Evolutionary conservation across 2,329 filamentous ascomycete species (phyloP), one percentile per base, ranked within the genome.

Genomic region (Orbilia oligospora): DNA sequence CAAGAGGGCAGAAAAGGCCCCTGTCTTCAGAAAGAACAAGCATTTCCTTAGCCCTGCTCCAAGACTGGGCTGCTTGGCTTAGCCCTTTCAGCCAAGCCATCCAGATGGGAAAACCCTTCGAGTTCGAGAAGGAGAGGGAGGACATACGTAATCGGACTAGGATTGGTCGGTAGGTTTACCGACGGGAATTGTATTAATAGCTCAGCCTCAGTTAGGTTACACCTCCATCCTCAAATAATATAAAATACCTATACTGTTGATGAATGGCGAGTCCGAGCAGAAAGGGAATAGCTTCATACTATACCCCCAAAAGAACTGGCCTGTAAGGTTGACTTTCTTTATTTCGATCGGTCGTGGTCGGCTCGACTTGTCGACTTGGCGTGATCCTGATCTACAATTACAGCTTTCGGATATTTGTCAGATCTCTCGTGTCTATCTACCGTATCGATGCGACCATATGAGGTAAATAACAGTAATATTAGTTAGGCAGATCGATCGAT

Each of bases 1-100:
- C 20, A 27, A 20, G 5, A 20, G 12, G 24, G 20, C 2, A 5
- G 14, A 48, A 20, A n/a, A 48, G 20, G 22, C 48, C 48, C 48
- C 48, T 51, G 48, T 51, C 48, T n/a, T n/a, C 48, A 14, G 20
- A 27, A 16, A 14, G 48, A 51, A 51, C 48, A 51, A 51, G 48
- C 48, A 51, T 51, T 51, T 51, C 27, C 48, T 51, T 51, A 51
- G 48, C 46, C 20, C 46, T 6, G 10, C 10, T 14, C 20, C 46
- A 49, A 24, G 46, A 6, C 46, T 49, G 24, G 46, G 46, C n/a
- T n/a, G n/a, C 27, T 30, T 30, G 6, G 27, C 27, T 30, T 30
- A 30, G 14, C 6, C 6, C 5, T n/a, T 36, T 9, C 18, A 20
- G 18, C 18, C 33, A 36, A 36, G 33, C 33, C 33, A 36, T 36